phyloP scores from a whole-genome alignment of 169 alveolate genomes.

The Cryptosporidium xiaoi region DNA sequence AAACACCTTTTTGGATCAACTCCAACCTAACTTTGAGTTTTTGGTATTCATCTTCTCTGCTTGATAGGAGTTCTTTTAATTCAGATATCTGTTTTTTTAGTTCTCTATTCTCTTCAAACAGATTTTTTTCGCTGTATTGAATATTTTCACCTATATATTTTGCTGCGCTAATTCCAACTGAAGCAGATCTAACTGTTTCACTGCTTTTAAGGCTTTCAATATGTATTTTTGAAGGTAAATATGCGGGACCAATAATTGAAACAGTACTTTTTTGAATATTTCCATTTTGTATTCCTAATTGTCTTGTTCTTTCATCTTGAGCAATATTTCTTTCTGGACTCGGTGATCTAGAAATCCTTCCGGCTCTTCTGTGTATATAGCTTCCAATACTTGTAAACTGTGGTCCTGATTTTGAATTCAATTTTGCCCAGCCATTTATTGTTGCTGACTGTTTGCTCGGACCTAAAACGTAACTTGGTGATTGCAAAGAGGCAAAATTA shows the following conservation, averaged over 20 bases:
- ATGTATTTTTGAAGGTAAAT: not conserved
- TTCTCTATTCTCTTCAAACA: slow-evolving; percentile 37
- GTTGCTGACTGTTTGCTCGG: slow-evolving; percentile 70
- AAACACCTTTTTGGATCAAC: slow-evolving; percentile 25
- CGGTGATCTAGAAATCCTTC: slow-evolving; percentile 68
- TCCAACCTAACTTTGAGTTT: slow-evolving; percentile 29
- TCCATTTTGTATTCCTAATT: not conserved
- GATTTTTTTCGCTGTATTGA: slow-evolving; percentile 12
- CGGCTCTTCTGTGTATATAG: slow-evolving; percentile 71
- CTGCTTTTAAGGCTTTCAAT: not conserved
- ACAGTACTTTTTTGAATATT: not conserved
- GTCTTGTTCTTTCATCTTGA: not conserved
- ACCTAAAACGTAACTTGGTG: slow-evolving; percentile 63
- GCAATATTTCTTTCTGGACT: slow-evolving; percentile 41
- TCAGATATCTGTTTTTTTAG: slow-evolving; percentile 62
- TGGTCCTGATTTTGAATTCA: slow-evolving; percentile 31
- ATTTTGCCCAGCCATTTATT: slow-evolving; percentile 26
- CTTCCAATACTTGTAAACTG: slow-evolving; percentile 45
- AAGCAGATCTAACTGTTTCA: slow-evolving; percentile 1
- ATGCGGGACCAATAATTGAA: not conserved
- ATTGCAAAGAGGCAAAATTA: not conserved
- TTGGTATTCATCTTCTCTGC: slow-evolving; percentile 37
- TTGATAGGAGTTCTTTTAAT: slow-evolving; percentile 22
- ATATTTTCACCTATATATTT: slow-evolving; percentile 3
- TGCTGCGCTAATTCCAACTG: slow-evolving; percentile 3